Evolutionary conservation across 768 basidiomycete genomes (phyloP).

Genomic region (Boletus rubropictus): DNA sequence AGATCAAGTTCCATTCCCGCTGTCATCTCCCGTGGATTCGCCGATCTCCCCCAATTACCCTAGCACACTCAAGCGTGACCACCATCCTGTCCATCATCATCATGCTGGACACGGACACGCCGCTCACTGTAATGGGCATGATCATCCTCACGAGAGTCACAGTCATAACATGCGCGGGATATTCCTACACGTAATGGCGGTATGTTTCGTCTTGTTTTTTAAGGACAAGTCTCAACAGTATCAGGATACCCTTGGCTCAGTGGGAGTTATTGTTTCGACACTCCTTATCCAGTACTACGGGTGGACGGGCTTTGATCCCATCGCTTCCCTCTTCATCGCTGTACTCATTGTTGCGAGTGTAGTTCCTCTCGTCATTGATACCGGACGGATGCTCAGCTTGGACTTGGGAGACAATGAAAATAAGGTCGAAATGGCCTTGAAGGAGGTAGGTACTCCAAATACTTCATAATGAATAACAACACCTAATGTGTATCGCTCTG

Average conservation of each 20-base stretch:
- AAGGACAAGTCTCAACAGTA: conserved; percentile 6
- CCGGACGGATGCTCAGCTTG: conserved; percentile 79
- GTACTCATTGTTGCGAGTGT: conserved; percentile 93
- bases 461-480: neutral
- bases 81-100: conserved; percentile 32
- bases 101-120: conserved; percentile 36
- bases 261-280: conserved; percentile 97
- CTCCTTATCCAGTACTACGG: conserved; percentile 93
- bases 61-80: conserved; percentile 44
- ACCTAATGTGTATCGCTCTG: neutral
- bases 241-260: conserved; percentile 92
- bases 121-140: conserved; percentile 48
- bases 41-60: conserved; percentile 64
- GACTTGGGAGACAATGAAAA: conserved; percentile 67
- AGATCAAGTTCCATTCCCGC: conserved; percentile 24
- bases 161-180: conserved; percentile 99
- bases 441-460: conserved; percentile 45
- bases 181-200: conserved; percentile 95
- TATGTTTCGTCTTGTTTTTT: conserved; percentile 32
- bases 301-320: conserved; percentile 98
- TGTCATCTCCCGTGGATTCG: conserved; percentile 33
- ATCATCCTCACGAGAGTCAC: conserved; percentile 68
- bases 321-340: conserved; percentile 95
- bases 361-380: conserved; percentile 90
- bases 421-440: conserved; percentile 52